Evolutionary conservation across 176 grass and related monocot genomes (phyloP).

Genomic region (Poa annua): DNA sequence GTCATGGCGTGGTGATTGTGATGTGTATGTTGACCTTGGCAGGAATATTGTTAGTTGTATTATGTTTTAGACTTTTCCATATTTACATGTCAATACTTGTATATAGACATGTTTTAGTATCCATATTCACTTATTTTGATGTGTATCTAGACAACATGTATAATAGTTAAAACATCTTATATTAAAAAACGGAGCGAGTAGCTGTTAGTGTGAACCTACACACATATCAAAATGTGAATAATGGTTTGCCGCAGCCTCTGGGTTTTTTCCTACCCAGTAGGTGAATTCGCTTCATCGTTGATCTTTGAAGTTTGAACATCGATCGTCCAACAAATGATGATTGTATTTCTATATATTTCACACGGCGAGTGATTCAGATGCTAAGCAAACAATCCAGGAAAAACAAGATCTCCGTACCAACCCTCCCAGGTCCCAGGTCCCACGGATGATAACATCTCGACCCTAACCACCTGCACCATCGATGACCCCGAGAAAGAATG

Average conservation of each 20-base stretch:
- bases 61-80: no score
- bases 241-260: not conserved
- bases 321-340: not conserved
- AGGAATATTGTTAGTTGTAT: no score
- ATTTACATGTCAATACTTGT: no score
- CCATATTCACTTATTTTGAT: no score
- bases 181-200: no score
- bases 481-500: not conserved
- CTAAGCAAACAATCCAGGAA: not conserved
- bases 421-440: not conserved
- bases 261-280: not conserved
- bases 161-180: no score
- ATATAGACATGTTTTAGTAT: no score
- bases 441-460: not conserved
- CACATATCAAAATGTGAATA: not conserved
- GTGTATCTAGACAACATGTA: no score
- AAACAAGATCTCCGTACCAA: not conserved
- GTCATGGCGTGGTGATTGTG: no score
- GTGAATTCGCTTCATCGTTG: not conserved
- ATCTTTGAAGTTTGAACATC: slow-evolving; percentile 21
- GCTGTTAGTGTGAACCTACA: not conserved
- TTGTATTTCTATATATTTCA: not conserved
- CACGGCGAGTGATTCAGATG: no score
- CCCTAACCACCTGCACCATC: not conserved
- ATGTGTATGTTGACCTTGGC: no score